A percentile compares a stretch with the other conserved stretches of the same genome.
These are phyloP conservation scores for Conticribra weissflogii DNA, from an alignment of 108 stramenopile genomes.

Conservation along the genomic window DNA sequence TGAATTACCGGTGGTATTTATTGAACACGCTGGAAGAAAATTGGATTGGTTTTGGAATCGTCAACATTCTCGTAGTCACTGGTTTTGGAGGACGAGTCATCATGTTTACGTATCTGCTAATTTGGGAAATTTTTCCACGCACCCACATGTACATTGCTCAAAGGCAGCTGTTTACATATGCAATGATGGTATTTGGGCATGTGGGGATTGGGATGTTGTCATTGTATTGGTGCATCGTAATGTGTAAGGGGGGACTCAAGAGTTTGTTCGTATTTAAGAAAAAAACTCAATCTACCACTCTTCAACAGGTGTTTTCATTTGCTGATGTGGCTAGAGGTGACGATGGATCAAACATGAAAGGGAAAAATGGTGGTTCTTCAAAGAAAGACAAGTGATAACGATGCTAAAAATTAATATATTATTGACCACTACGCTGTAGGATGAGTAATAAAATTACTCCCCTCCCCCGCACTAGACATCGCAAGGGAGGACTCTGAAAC, in stretches of 20 bases:
- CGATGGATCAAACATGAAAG: not conserved
- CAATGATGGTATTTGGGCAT: slow-evolving; percentile 44
- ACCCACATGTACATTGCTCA: slow-evolving; percentile 21
- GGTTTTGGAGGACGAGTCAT: slow-evolving; percentile 37
- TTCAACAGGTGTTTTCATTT: slow-evolving; percentile 24
- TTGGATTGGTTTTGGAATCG: slow-evolving; percentile 52
- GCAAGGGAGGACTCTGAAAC: too few species aligned
- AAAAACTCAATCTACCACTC: slow-evolving; percentile 1
- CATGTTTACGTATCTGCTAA: slow-evolving; percentile 37
- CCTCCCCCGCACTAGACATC: too few species aligned
- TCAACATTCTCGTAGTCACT: slow-evolving; percentile 30
- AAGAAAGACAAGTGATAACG: not conserved
- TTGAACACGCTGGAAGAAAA: slow-evolving; percentile 43
- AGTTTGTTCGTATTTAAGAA: slow-evolving; percentile 48
- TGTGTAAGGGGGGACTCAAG: slow-evolving; percentile 35
- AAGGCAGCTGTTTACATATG: slow-evolving; percentile 35
- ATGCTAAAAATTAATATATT: too few species aligned
- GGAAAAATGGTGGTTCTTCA: not conserved
- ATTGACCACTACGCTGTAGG: too few species aligned
- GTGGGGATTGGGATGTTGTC: slow-evolving; percentile 43
- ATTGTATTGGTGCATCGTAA: slow-evolving; percentile 43
- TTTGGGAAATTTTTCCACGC: slow-evolving; percentile 39
- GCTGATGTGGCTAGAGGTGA: slow-evolving; percentile 31
- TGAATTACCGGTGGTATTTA: slow-evolving; percentile 55
- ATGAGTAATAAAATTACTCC: too few species aligned